A percentile compares a stretch with the other conserved stretches of the same genome.
phyloP scores from a whole-genome alignment of 441 rosid species.

The Gossypium aridum region DNA sequence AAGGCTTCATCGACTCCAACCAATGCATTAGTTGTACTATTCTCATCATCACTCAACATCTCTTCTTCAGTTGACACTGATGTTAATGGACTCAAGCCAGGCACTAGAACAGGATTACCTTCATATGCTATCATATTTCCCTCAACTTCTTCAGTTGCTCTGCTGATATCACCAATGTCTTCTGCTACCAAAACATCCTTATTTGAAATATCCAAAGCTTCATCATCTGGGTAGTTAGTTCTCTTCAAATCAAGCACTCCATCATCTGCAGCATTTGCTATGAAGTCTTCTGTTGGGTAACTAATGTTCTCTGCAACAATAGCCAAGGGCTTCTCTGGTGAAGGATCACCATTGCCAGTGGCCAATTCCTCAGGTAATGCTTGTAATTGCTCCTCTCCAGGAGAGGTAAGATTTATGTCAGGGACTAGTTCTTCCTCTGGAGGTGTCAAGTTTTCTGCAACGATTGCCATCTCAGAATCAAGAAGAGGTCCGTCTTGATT shows the following conservation, averaged over 20 bases:
- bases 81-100: conserved; percentile 44
- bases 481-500: conserved; percentile 19
- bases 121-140: conserved; percentile 19
- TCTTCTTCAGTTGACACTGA: conserved; percentile 23
- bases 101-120: conserved; percentile 57
- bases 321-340: conserved; percentile 23
- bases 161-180: conserved; percentile 8
- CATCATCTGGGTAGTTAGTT: conserved; percentile 12
- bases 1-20: conserved; percentile 27
- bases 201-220: conserved; percentile 13
- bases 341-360: background rate
- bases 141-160: conserved; percentile 15
- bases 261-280: conserved; percentile 12
- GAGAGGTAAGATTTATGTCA: background rate
- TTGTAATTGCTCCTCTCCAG: conserved; percentile 7
- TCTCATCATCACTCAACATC: conserved; percentile 15
- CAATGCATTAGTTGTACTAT: conserved; percentile 17
- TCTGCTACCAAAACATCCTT: conserved; percentile 7
- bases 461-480: conserved; percentile 17
- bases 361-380: conserved; percentile 8
- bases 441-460: conserved; percentile 20
- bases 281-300: conserved; percentile 21
- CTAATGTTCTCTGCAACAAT: conserved; percentile 35
- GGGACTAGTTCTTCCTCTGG: conserved; percentile 20
- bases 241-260: conserved; percentile 14